Evolutionary conservation across 139 green algal species (phyloP), one percentile per base, ranked within the genome.

Genomic region (Chlamydomonas applanata): DNA sequence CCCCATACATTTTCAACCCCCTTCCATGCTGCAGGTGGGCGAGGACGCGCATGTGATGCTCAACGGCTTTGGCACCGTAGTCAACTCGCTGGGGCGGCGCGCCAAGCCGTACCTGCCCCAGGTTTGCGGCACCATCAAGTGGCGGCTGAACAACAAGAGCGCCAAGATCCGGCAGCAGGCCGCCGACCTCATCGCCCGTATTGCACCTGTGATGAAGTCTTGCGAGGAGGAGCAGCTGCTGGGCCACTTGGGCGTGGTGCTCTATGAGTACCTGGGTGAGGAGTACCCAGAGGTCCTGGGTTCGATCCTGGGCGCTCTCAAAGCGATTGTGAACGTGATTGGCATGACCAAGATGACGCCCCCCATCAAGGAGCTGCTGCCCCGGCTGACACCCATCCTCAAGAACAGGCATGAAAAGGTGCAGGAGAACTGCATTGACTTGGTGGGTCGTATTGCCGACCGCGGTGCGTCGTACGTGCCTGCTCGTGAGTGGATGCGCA

Each of bases 401-500:
- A 98, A 98, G 86, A 99, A 99, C 87, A 84, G 88, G 78, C 90
- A 95, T 65, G 90, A 95, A 52, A 91, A 92, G 79, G 90, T 99
- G 75, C 94, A 98, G 80, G 95, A 98, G 85, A 97, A 98, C 77
- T 97, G 88, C 82, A 98, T 99, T 60, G 93, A 99, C 85, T 85
- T 99, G 33, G 95, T 99, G 25, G 96, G 96, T 4, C 92, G 95
- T 74, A 98, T 99, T 70, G 96, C 96, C 1, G 96, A 99, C 86
- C 80, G 52, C 4, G 67, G 67, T 35, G 74, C 75, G 25, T 61
- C 27, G 44, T 96, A 91, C 71, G 95, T 99, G 61, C 94, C 96
- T n/a, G 93, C 96, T 0, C 85, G 94, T 45, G 96, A 99, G 86
- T 99, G 96, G 96, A 99, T 99, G 96, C 93, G 96, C 77, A 98